Evolutionary conservation across 2,329 filamentous ascomycete species (phyloP), one percentile per base, ranked within the genome.

Genomic region (Fusarium bactridioides): DNA sequence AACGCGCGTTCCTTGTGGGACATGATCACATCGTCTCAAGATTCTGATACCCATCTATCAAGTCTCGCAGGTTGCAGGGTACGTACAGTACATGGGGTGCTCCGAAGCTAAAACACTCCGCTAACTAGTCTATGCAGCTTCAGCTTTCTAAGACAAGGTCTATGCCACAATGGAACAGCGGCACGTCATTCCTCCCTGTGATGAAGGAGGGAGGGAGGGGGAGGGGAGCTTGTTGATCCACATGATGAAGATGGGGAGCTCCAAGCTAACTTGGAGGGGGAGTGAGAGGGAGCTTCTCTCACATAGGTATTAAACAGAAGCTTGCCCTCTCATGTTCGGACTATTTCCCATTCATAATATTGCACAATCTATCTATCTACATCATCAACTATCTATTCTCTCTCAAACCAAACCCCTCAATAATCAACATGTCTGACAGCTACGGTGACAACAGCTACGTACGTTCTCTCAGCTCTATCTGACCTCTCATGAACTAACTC

Each of bases 391-490:
- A 35, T 50, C 55, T 47, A 60, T 55, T 53, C 18, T 44, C 40
- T 27, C 47, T 57, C 21, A 31, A 61, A 56, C 27, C n/a, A n/a
- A 58, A 41, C 19, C 21, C 19, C 19, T n/a, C 55, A 58, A 67
- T 47, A 38, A 53, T 71, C 74, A 82, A 38, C 61, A 85, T 87
- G 85, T 87, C 85, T 83, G 86, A 84, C 82, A 79, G 81, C 77
- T 82, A 84, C 81, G 80, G 80, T 64, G 71, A 76, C 78, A 79
- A 78, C 68, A 74, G 78, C 67, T 75, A 72, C 69, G 76, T 78
- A 70, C 43, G 77, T 55, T 33, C 40, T n/a, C 16, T 33, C 31
- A 12, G 47, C 7, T 19, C n/a, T 25, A 12, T 33, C n/a, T 33
- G 27, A 11, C 21, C 11, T 43, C 13, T 10, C 40, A 44, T 44